Base-by-base conservation (phyloP, 331 rosid species). In the Spiraea crenata region DNA sequence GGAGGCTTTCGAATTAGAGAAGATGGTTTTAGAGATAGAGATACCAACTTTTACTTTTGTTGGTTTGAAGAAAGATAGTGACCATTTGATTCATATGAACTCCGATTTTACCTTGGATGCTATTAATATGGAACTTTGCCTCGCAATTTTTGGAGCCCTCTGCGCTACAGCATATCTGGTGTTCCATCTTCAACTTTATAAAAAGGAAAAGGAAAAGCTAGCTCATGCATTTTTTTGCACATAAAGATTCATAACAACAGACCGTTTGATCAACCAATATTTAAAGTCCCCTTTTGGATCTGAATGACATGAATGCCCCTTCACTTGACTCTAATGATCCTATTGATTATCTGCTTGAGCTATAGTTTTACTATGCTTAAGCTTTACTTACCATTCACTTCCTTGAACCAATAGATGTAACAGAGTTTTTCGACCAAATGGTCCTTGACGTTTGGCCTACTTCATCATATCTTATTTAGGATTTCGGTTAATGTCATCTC, bases 181-280 rank as follows among this genome's bases (percentile, higher is more conserved):
- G 69, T 65, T 74, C 83, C 82, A 58, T 71, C 87, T 79, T 85
- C 82, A 80, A 79, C 93, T 87, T 90, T 90, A 75, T 63, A 34
- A 67, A 87, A 90, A 87, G 93, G 64, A 82, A 89, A 85, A 86
- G 92, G 82, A 89, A 86, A 86, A 85, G 89, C 78, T 25, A 79
- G 44, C 57, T 57, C 75, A 39, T 25, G 69, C 57, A 65, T 72
- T 81, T 76, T 76, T 71, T 83, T 76, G 76, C 82, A 81, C 69
- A 71, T 72, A 82, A 79, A 79, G 85, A 80, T 70, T 70, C 57
- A 77, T 79, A 81, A 71, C 82, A 75, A 77, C 80, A 69, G 86
- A 77, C 90, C 81, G 79, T 85, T 90, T 82, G 77, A 82, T 79
- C 75, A 61, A 45, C 78, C 80, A 71, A 80, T 65, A 65, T 34